These are phyloP conservation scores for Cercospora zeae-maydis DNA, from an alignment of 2,329 filamentous ascomycete genomes.

Conservation along the genomic window DNA sequence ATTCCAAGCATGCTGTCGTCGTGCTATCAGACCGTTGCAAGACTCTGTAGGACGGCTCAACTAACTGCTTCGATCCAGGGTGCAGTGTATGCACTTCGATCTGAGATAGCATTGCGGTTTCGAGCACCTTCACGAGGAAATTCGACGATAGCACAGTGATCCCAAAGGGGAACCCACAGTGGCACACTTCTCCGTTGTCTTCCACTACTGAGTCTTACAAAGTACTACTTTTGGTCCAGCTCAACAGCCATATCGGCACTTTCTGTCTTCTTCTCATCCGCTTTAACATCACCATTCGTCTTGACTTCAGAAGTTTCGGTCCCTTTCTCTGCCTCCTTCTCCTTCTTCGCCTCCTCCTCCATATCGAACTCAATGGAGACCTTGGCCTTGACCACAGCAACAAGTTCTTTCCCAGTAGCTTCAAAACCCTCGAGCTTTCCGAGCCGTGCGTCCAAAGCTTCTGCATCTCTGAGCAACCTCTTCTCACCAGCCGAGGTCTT, in stretches of 20 bases:
- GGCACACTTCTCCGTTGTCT: not conserved
- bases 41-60: too few relatives aligned
- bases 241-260: not conserved
- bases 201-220: not conserved
- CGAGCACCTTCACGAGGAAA: too few relatives aligned
- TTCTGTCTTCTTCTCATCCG: not conserved
- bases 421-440: conserved; percentile 75
- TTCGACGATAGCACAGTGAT: not conserved
- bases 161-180: conserved; percentile 1
- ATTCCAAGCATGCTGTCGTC: too few relatives aligned
- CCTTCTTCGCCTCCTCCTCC: conserved; percentile 7
- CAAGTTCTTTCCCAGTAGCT: conserved; percentile 51
- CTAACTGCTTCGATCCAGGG: too few relatives aligned
- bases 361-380: conserved; percentile 16
- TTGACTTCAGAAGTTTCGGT: not conserved
- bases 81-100: too few relatives aligned
- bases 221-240: conserved; percentile 1
- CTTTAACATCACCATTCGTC: not conserved
- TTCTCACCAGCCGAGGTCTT: conserved; percentile 65
- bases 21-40: too few relatives aligned
- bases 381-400: conserved; percentile 51
- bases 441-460: conserved; percentile 67
- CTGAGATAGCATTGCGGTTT: too few relatives aligned
- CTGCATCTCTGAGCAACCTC: conserved; percentile 75
- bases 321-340: not conserved